Base-by-base conservation (phyloP, 2,329 filamentous ascomycete species). In the Cordyceps tenuipes region DNA sequence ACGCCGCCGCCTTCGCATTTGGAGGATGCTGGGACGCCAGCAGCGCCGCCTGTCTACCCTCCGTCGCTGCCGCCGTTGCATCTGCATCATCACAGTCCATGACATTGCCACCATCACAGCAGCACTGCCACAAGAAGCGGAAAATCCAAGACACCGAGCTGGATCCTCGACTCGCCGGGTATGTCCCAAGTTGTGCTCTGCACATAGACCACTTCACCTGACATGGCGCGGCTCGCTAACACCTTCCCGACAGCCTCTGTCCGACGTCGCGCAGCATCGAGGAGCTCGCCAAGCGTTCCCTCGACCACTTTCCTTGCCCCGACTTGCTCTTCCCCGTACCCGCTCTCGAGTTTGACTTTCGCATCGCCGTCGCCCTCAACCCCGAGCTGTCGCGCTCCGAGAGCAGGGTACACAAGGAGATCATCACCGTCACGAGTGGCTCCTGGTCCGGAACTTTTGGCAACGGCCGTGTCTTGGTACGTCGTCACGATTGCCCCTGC, bases 381-480 rank as follows among this genome's bases (percentile, higher is more conserved):
- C 74, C 75, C 19, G 73, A 75, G 55, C 69, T 73, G 36, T 73
- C 78, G 12, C 72, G 72, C 23, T 72, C 80, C 44, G 78, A 77
- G 34, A 67, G 70, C 13, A 72, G 76, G 55, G 75, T 73, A 39
- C 72, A 75, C 60, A 75, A 78, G 61, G 79, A 81, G 64, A 79
- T 79, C 68, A 78, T 78, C 31, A 77, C 77, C 13, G 77, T 80
- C 55, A 72, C 73, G 8, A 74, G 74, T 10, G 78, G 79, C 2
- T 71, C 69, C 12, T 81, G 78, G 77, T 76, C 75, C 8, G 79
- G 77, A 7, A 75, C 72, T 1, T 81, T 79, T 70, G 78, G 77
- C 53, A 74, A 76, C 55, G 79, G 78, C 31, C 75, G 73, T 39
- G 74, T 80, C 62, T 68, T 79, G 73, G 66, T 79, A 73, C 12